A percentile compares a stretch with the other conserved stretches of the same genome.
These are phyloP conservation scores for Apiospora arundinis DNA, from an alignment of 2,329 filamentous ascomycete species.

Conservation along the genomic window DNA sequence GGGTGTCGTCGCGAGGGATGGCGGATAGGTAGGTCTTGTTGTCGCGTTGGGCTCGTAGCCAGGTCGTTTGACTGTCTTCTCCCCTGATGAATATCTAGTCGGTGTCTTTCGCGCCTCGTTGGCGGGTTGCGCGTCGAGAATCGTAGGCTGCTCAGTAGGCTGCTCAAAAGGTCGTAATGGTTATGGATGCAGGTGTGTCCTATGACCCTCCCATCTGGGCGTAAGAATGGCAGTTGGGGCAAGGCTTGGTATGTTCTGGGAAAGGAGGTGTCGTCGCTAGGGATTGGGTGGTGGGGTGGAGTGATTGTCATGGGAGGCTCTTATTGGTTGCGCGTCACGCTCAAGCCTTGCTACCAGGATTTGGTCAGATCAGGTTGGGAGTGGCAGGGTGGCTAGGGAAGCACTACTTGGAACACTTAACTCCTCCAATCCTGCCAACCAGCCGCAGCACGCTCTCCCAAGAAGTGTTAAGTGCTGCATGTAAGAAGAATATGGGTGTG, in stretches of 20 bases:
- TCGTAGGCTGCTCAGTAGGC: too few relatives aligned
- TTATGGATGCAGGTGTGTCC: constrained; percentile 30
- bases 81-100: neutral
- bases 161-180: constrained; percentile 23
- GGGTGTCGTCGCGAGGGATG: neutral
- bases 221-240: constrained; percentile 27
- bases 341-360: constrained; percentile 15
- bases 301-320: neutral
- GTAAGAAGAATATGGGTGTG: neutral
- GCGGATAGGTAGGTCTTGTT: constrained; percentile 3
- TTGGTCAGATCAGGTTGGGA: constrained; percentile 4
- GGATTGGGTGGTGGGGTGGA: constrained; percentile 2
- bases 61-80: neutral
- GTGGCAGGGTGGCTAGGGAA: constrained; percentile 3
- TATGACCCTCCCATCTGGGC: constrained; percentile 33
- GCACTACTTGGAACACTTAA: neutral
- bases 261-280: constrained; percentile 38
- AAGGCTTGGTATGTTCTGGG: constrained; percentile 30
- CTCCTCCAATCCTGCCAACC: neutral
- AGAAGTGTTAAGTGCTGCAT: neutral
- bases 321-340: constrained; percentile 22
- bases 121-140: constrained; percentile 12
- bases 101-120: neutral
- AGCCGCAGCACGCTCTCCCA: neutral
- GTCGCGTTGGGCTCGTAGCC: neutral